phyloP scores from a whole-genome alignment of 2,329 filamentous ascomycete species.

The Phialocephala subalpina region DNA sequence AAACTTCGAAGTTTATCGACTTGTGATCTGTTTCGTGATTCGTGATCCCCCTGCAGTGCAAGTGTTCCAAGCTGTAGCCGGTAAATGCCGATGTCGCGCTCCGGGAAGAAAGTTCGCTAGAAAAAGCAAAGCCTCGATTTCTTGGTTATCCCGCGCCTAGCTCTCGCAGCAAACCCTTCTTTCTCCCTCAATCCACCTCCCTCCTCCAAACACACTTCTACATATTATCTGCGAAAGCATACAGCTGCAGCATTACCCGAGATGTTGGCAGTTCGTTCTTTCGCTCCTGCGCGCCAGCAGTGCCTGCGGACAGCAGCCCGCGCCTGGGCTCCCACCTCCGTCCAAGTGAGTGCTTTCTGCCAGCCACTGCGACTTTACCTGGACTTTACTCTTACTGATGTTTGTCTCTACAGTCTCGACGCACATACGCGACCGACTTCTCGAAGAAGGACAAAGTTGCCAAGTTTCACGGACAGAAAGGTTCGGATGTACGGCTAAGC shows the following conservation, averaged over 20 bases:
- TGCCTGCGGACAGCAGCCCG: constrained; percentile 75
- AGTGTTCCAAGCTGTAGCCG: neutral
- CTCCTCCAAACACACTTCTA: constrained; percentile 26
- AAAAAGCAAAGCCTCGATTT: constrained; percentile 30
- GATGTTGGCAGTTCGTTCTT: constrained; percentile 85
- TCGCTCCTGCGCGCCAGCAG: constrained; percentile 79
- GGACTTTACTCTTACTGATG: constrained; percentile 27
- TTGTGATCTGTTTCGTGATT: neutral
- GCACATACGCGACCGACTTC: constrained; percentile 67
- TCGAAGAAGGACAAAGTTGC: constrained; percentile 75
- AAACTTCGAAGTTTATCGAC: neutral
- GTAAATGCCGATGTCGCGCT: constrained; percentile 13
- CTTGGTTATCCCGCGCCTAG: constrained; percentile 22
- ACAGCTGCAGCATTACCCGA: constrained; percentile 50
- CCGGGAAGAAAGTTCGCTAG: constrained; percentile 1
- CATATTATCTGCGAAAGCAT: constrained; percentile 26
- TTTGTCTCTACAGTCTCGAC: constrained; percentile 53
- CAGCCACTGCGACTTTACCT: neutral
- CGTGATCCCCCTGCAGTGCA: neutral
- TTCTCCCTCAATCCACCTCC: constrained; percentile 12
- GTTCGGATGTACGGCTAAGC: constrained; percentile 74
- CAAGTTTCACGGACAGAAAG: constrained; percentile 92
- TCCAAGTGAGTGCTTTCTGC: constrained; percentile 61
- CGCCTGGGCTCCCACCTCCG: constrained; percentile 55
- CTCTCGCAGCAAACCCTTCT: constrained; percentile 31